phyloP scores from a whole-genome alignment of 176 grass and related monocot species.

The Cenchrus purpureus region DNA sequence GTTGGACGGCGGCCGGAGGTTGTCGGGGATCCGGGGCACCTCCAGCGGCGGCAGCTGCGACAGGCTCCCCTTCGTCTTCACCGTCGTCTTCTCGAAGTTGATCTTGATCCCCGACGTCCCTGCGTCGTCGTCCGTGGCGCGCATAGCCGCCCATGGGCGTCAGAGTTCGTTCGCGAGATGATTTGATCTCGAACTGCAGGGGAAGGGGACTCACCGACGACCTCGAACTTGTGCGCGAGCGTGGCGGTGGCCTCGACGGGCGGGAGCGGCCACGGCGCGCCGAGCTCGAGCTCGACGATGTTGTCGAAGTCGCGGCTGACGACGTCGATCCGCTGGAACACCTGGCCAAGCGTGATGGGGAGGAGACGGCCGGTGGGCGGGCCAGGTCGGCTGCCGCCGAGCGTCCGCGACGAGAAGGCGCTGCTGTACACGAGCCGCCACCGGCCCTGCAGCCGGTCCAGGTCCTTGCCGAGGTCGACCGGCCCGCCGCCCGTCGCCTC shows the following conservation, averaged over 20 bases:
- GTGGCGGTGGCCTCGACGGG: conserved; percentile 66
- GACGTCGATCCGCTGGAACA: conserved; percentile 86
- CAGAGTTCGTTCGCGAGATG: too few relatives aligned
- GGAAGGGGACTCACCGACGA: conserved; percentile 58
- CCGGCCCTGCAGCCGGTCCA: conserved; percentile 85
- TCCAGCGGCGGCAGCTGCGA: conserved; percentile 85
- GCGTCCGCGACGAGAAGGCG: conserved; percentile 81
- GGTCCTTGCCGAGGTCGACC: conserved; percentile 59
- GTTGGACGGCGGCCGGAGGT: conserved; percentile 69
- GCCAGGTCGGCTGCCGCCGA: conserved; percentile 89
- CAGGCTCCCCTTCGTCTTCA: conserved; percentile 79
- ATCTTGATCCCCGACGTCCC: conserved; percentile 76
- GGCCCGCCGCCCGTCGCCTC: conserved; percentile 46
- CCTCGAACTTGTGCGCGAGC: conserved; percentile 77
- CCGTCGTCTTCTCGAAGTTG: conserved; percentile 81
- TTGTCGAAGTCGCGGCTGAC: conserved; percentile 87
- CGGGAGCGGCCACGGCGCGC: conserved; percentile 83
- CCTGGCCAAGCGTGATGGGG: conserved; percentile 86
- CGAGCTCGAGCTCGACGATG: conserved; percentile 84
- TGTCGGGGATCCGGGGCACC: conserved; percentile 76
- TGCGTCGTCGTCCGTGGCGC: neutral
- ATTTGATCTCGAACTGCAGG: too few relatives aligned
- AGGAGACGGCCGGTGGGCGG: conserved; percentile 76
- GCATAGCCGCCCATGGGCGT: too few relatives aligned
- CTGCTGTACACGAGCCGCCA: conserved; percentile 94